These are phyloP conservation scores for Leptographium procerum DNA, from an alignment of 2,329 filamentous ascomycete species.

Conservation along the genomic window DNA sequence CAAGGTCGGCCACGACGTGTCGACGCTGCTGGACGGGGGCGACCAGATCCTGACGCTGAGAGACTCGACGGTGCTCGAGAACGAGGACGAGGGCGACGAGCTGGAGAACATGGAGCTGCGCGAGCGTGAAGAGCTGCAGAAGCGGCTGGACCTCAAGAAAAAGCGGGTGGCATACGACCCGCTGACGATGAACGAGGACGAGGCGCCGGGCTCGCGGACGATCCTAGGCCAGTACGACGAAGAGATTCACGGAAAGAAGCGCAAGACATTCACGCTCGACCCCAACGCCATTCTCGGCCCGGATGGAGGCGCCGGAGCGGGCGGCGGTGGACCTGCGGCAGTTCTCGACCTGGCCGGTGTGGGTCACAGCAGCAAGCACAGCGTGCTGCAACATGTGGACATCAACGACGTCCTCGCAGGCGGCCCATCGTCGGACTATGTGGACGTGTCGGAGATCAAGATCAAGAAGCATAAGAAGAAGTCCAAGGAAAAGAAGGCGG, in stretches of 20 bases:
- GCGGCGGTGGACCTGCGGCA: not conserved
- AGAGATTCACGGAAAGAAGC: constrained; percentile 82
- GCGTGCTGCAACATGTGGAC: constrained; percentile 54
- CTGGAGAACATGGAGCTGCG: constrained; percentile 65
- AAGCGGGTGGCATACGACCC: constrained; percentile 84
- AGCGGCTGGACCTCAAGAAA: constrained; percentile 79
- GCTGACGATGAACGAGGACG: constrained; percentile 42
- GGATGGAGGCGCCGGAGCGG: constrained; percentile 14
- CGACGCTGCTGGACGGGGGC: constrained; percentile 67
- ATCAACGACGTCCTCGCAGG: constrained; percentile 58
- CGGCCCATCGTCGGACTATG: constrained; percentile 70
- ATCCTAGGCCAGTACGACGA: constrained; percentile 92
- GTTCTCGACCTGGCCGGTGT: not conserved
- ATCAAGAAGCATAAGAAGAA: constrained; percentile 92
- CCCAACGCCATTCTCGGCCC: constrained; percentile 54
- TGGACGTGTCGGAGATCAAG: constrained; percentile 78
- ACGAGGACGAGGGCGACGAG: constrained; percentile 82
- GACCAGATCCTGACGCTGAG: constrained; percentile 93
- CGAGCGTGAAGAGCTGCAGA: constrained; percentile 60
- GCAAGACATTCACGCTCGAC: constrained; percentile 79
- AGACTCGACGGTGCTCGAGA: constrained; percentile 73
- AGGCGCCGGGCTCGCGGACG: constrained; percentile 50
- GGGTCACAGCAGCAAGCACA: constrained; percentile 30
- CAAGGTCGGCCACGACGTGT: constrained; percentile 80
- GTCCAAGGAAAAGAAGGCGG: constrained; percentile 65